Evolutionary conservation across 1,284 basidiomycete species (phyloP), one percentile per base, ranked within the genome.

Genomic region (Kwoniella shivajii): DNA sequence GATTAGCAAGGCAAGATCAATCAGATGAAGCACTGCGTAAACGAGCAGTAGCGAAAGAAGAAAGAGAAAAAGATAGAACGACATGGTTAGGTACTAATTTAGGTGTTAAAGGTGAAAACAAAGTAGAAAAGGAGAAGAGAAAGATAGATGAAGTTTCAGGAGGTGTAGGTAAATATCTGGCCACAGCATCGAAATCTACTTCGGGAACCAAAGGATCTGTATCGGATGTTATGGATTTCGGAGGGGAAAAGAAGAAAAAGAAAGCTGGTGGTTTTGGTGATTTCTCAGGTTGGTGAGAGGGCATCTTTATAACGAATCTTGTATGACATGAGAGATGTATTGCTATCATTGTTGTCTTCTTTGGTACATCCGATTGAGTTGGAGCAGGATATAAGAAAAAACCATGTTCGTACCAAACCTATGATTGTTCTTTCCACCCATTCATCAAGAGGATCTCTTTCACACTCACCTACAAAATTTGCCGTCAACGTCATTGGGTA

Each of bases 131-230:
- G 34, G 74, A 67, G 14, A 60, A 64, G 33, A 63, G 66, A 29
- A 75, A 74, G 57, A 49, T 70, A 22, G 74, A 73, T 56, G 69
- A 60, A 4, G 65, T 69, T 3, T 69, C 63, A 20, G 67, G 67
- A 26, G 73, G 61, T 10, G 78, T 82, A 1, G 80, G 80, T 18
- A 80, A 78, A 58, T 81, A 82, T 60, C 65, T 82, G 11, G 18
- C 24, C 24, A 47, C 34, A 10, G 14, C 29, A 3, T 16, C 52
- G 4, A 43, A 24, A 24, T 56, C 49, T 36, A 52, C 54, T 18
- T 49, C 49, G 10, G 18, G 33, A 42, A 42, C 36, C 18, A 59
- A 29, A 29, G 42, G 33, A 26, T 30, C 31, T 22, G 43, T 42
- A 37, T 38, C 50, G n/a, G 59, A 52, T 20, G 54, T 48, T 6